Evolutionary conservation across 305 asterid genomes (phyloP).

Genomic region (Andrographis paniculata): DNA sequence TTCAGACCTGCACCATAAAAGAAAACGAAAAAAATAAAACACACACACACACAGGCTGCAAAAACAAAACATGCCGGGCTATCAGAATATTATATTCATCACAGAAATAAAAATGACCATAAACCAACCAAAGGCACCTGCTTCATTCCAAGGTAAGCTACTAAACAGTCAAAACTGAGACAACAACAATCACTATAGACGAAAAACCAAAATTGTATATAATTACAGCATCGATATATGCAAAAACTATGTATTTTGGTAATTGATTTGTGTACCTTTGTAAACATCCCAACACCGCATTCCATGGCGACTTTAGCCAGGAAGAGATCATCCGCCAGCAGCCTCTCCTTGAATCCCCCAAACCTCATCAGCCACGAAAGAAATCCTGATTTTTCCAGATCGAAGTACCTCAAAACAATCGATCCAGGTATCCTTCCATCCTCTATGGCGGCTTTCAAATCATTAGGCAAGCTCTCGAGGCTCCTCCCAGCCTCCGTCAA

Average conservation of each 20-base stretch:
- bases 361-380: constrained; percentile 70
- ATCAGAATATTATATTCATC: no score
- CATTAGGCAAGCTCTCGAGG: constrained; percentile 74
- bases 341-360: constrained; percentile 87
- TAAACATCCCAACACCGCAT: constrained; percentile 90
- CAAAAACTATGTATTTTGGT: not conserved
- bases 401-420: constrained; percentile 49
- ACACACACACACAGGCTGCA: no score
- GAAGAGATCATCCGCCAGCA: constrained; percentile 94
- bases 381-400: constrained; percentile 58
- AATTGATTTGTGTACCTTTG: constrained; percentile 50
- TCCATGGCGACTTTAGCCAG: constrained; percentile 75
- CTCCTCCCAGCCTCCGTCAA: constrained; percentile 72
- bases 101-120: not conserved
- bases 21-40: no score
- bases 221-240: not conserved
- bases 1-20: no score
- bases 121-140: not conserved
- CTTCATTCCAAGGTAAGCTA: constrained; percentile 6
- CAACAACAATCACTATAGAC: no score
- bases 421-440: constrained; percentile 71
- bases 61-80: no score
- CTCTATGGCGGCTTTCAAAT: constrained; percentile 65
- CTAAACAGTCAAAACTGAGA: not conserved
- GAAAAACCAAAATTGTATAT: no score